Evolutionary conservation across 2,329 filamentous ascomycete species (phyloP), one percentile per base, ranked within the genome.

Genomic region (Sporothrix sp.): DNA sequence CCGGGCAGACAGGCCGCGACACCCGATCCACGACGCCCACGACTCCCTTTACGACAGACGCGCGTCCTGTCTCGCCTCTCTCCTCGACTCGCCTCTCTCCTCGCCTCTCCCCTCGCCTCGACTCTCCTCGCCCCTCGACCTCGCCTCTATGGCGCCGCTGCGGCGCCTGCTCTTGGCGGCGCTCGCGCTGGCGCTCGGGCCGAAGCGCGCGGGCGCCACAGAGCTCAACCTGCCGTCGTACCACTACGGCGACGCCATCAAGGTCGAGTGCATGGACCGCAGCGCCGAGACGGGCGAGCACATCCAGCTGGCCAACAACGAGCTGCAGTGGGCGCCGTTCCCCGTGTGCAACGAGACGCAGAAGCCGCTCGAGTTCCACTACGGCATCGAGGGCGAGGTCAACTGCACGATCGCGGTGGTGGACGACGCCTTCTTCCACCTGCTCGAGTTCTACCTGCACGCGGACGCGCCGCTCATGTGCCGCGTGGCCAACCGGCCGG

Each of bases 371-470:
- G 82, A 93, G 61, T 83, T 98, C 65, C 77, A 80, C 65, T 97
- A 95, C 71, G 90, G 90, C 65, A 69, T 85, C 58, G 87, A 91
- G 64, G 71, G 69, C 68, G 89, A 95, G 64, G 69, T 87, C 59
- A 91, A 91, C 71, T 93, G 87, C 73, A 93, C 87, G 50, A 82
- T 93, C 60, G 73, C 84, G 62, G 77, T 86, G 68, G 75, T 91
- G 60, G 75, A 78, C 60, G 87, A 91, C 64, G 78, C 84, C 36
- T 84, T 90, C 74, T 93, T 88, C 74, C 87, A 93, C 68, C 78
- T 91, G 47, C 83, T 91, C 71, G 87, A 97, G 71, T 97, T 96
- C 76, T 97, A 97, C 75, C 84, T 97, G 66, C 93, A 97, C 75
- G 89, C 85, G 71, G 93, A 98, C 68, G 90, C 89, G 16, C 93